A percentile compares a stretch with the other conserved stretches of the same genome.
Conservation (phyloP, 2,329 filamentous ascomycete species). For the Colletotrichum neosansevieriae region DNA sequence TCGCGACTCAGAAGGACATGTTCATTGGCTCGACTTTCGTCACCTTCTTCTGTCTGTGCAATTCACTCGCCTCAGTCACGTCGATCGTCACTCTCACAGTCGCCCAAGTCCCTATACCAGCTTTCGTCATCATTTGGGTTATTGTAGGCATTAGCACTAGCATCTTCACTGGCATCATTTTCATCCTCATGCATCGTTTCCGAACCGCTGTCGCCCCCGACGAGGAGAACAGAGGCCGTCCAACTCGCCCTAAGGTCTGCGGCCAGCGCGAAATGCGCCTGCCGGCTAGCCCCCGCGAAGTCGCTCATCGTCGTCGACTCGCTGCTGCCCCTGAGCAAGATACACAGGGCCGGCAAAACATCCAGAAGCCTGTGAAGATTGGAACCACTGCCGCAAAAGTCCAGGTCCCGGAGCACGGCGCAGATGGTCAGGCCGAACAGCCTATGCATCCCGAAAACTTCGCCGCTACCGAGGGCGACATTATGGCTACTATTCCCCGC, state of each 20-base stretch:
- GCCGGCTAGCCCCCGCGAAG: conserved; percentile 26
- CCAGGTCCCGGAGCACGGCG: not conserved
- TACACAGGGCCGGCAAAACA: not conserved
- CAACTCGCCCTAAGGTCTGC: not conserved
- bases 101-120: not conserved
- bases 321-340: not conserved
- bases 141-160: conserved; percentile 15
- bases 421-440: not conserved
- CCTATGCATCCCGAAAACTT: not conserved
- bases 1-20: conserved; percentile 20
- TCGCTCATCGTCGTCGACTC: conserved; percentile 20
- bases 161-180: conserved; percentile 7
- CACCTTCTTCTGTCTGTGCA: conserved; percentile 16
- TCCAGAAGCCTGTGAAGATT: not conserved
- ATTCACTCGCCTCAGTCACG: conserved; percentile 11
- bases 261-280: conserved; percentile 2
- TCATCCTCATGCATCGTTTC: conserved; percentile 22
- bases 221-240: conserved; percentile 20
- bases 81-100: conserved; percentile 5
- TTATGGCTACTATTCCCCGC: not conserved
- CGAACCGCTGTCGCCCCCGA: conserved; percentile 13
- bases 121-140: conserved; percentile 21
- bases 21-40: conserved; percentile 5
- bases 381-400: not conserved
- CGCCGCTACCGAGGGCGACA: not conserved